Evolutionary conservation across 768 basidiomycete genomes (phyloP).

Genomic region (Neoboletus brunneissimus): DNA sequence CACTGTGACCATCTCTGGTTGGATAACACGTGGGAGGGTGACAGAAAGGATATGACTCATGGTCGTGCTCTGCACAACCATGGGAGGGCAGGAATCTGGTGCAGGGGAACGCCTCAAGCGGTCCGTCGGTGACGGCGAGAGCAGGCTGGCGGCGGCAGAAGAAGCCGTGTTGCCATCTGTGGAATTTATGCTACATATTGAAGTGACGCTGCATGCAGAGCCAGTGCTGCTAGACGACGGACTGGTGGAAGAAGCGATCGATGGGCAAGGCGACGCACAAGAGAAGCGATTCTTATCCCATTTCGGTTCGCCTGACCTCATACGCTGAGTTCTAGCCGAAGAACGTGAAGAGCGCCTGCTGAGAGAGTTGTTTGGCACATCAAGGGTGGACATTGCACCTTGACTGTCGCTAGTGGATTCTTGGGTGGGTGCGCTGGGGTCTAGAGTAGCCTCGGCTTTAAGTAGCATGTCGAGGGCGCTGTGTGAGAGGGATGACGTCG

Average conservation of each 20-base stretch:
- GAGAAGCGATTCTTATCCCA: constrained; percentile 30
- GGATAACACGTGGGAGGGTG: constrained; percentile 44
- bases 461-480: constrained; percentile 33
- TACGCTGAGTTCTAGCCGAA: constrained; percentile 26
- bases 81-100: constrained; percentile 39
- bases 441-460: constrained; percentile 28
- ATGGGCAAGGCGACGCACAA: constrained; percentile 29
- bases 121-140: constrained; percentile 30
- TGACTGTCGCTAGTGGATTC: constrained; percentile 18
- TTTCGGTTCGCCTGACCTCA: constrained; percentile 25
- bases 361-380: constrained; percentile 24
- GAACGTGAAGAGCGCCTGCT: constrained; percentile 32
- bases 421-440: constrained; percentile 13
- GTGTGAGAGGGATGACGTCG: constrained; percentile 34
- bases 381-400: constrained; percentile 24
- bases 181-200: constrained; percentile 19
- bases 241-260: constrained; percentile 23
- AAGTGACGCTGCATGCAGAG: constrained; percentile 27
- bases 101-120: constrained; percentile 32
- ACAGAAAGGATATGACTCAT: constrained; percentile 46
- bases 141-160: constrained; percentile 11
- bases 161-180: constrained; percentile 16
- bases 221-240: constrained; percentile 24
- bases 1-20: constrained; percentile 64
- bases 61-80: constrained; percentile 42